Percentiles rank a stretch among this genome's conserved stretches.
These are phyloP conservation scores for Capsicum pubescens DNA, from an alignment of 257 asterid species.

Conservation along the genomic window DNA sequence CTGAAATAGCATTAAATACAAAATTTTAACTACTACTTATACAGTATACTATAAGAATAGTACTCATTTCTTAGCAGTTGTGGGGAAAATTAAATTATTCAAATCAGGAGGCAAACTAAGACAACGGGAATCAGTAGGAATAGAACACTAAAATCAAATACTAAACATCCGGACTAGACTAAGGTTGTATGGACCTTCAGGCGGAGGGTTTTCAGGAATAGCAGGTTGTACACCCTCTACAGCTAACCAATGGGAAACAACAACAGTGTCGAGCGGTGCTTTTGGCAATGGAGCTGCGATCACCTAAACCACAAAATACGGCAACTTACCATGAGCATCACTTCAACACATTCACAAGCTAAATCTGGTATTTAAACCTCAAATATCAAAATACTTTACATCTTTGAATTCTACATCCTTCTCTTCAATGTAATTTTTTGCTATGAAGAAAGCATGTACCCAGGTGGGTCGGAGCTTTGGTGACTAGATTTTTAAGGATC, in stretches of 20 bases:
- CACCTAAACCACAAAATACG: conserved; percentile 52
- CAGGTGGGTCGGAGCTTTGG: too few species aligned
- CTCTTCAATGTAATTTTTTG: conserved; percentile 82
- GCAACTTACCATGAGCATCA: conserved; percentile 18
- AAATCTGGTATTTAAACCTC: conserved; percentile 20
- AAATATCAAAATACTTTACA: conserved; percentile 42
- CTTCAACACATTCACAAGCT: conserved; percentile 19
- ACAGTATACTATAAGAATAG: neutral
- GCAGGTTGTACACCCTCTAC: conserved; percentile 96
- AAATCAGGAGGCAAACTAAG: neutral
- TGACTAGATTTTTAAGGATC: too few species aligned
- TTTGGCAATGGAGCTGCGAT: conserved; percentile 94
- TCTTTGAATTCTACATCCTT: conserved; percentile 95
- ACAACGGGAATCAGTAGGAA: neutral
- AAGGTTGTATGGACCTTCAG: conserved; percentile 53
- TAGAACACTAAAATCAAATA: neutral
- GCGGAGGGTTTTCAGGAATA: conserved; percentile 93
- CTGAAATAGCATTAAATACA: neutral
- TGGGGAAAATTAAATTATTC: neutral
- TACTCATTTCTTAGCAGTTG: neutral
- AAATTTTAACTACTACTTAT: neutral
- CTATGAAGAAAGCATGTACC: too few species aligned
- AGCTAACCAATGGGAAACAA: conserved; percentile 90
- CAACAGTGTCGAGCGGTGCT: conserved; percentile 85
- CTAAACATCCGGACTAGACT: neutral